Conservation (phyloP, 2,329 filamentous ascomycete species). For the Trichophyton schoenleinii region DNA sequence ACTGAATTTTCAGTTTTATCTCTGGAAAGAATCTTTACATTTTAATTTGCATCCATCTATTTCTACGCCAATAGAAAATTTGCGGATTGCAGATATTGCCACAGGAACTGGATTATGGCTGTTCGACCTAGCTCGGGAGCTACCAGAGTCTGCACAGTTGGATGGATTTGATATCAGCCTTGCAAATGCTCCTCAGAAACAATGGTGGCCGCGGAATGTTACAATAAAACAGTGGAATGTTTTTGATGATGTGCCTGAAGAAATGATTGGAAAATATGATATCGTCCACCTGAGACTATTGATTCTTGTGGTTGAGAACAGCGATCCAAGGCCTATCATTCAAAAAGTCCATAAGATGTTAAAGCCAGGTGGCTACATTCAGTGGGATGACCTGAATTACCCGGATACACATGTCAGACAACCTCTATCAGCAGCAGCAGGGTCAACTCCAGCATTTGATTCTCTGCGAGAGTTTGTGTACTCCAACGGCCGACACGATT, state of each 20-base stretch:
- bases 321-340: constrained; percentile 2
- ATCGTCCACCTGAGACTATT: constrained; percentile 1
- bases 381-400: constrained; percentile 4
- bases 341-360: constrained; percentile 1
- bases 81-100: not conserved
- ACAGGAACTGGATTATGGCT: constrained; percentile 4
- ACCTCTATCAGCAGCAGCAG: not conserved
- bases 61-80: not conserved
- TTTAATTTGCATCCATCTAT: constrained; percentile 1
- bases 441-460: not conserved
- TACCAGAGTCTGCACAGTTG: not conserved
- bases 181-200: not conserved
- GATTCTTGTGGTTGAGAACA: constrained; percentile 3
- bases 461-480: constrained; percentile 3
- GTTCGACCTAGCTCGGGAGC: not conserved
- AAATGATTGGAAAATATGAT: constrained; percentile 1
- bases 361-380: constrained; percentile 2
- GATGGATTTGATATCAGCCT: constrained; percentile 5
- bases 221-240: not conserved
- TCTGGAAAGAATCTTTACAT: constrained; percentile 1
- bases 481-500: not conserved
- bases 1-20: constrained; percentile 4
- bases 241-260: constrained; percentile 1
- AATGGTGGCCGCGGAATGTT: constrained; percentile 1
- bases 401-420: not conserved